Evolutionary conservation across 495 filamentous ascomycete species (phyloP), one percentile per base, ranked within the genome.

Genomic region (Lindgomyces ingoldianus): DNA sequence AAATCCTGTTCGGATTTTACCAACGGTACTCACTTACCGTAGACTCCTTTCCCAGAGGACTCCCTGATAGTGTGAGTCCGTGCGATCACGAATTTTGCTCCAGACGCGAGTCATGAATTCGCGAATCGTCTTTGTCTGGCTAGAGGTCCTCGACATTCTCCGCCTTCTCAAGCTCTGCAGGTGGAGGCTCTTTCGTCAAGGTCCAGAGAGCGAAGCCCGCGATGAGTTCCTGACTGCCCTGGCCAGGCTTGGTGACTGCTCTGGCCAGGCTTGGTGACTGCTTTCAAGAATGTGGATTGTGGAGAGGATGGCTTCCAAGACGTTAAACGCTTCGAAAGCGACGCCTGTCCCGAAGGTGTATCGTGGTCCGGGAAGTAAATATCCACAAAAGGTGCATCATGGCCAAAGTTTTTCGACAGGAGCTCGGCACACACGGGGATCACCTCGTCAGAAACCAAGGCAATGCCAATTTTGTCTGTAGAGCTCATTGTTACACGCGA

Each of bases 341-440:
- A 1, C 19, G 2, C 30, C 30, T 53, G 58, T 3, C 58, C 58
- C 1, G 47, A 21, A 9, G 47, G 29, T 6, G 58, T 61, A 27
- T 61, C 58, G n/a, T 61, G 58, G 21, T 26, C 24, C 10, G 58
- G 58, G 36, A 61, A 61, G 46, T 52, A 61, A 14, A 26, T 53
- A 24, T 61, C 30, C 1, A 61, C 22, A 21, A 61, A 53, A 1
- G 58, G 58, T 8, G 58, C 58, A 42, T 61, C 33, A 26, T 51
- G 30, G n/a, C 47, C 58, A 25, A 61, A 61, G 30, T 48, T 61
- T 16, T 61, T 53, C 9, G 46, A 51, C 4, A 61, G 19, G 46
- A 61, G 11, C 4, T 44, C 6, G 26, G 45, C 41, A 21, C 1
- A 6, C 11, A 30, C 53, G 19, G 58, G 46, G 19, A 61, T 42